These are phyloP conservation scores for Paramecium octaurelia DNA, from an alignment of 73 alveolate genomes.

Conservation along the genomic window DNA sequence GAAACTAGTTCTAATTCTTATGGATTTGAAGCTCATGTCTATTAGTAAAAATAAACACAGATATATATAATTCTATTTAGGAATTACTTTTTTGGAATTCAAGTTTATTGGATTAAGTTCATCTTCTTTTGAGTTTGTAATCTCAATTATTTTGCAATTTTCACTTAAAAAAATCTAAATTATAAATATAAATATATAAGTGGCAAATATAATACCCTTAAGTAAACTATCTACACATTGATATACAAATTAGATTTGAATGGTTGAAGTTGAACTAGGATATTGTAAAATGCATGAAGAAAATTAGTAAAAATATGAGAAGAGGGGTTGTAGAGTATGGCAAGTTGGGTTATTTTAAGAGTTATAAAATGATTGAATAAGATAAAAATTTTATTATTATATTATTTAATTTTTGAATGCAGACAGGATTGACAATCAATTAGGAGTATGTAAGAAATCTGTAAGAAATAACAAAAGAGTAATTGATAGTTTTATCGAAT, in stretches of 20 bases:
- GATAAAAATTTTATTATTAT: background rate
- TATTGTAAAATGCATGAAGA: background rate
- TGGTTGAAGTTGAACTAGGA: background rate
- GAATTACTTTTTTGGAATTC: background rate
- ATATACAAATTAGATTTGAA: background rate
- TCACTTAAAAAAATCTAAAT: too few relatives aligned
- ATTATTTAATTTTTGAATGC: background rate
- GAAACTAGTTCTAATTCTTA: background rate
- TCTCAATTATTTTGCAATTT: background rate
- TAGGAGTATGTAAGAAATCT: background rate
- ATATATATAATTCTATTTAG: background rate
- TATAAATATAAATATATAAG: too few relatives aligned
- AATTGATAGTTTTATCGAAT: background rate
- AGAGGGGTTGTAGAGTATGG: background rate
- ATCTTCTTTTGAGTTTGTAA: background rate
- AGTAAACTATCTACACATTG: too few relatives aligned
- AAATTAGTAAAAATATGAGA: too few relatives aligned
- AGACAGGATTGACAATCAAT: background rate
- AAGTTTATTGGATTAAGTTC: background rate
- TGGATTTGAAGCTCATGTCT: background rate
- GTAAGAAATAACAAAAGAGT: background rate
- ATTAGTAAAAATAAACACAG: background rate
- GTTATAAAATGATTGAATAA: background rate
- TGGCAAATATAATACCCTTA: too few relatives aligned
- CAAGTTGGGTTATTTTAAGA: background rate